phyloP scores from a whole-genome alignment of 2,329 filamentous ascomycete species.

The Fusarium proliferatum region DNA sequence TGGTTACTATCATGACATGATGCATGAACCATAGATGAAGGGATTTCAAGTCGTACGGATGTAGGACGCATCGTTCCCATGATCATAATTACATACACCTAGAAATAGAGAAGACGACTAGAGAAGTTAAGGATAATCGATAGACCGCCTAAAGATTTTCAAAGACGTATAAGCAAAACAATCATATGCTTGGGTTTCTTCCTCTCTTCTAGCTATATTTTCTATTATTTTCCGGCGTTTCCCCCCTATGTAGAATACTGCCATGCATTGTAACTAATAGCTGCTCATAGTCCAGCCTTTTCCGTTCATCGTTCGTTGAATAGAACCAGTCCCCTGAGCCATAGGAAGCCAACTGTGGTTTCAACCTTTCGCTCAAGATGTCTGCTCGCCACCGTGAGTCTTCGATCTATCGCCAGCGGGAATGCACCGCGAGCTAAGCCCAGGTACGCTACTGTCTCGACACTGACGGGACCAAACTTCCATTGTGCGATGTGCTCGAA shows the following conservation, averaged over 20 bases:
- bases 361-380: background rate
- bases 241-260: too few species aligned
- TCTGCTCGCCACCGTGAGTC: background rate
- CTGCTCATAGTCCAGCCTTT: too few species aligned
- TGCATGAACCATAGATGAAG: background rate
- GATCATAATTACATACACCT: background rate
- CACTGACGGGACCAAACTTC: background rate
- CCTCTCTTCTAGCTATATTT: background rate
- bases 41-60: background rate
- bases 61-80: background rate
- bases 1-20: background rate
- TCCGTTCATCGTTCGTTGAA: too few species aligned
- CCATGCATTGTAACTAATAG: too few species aligned
- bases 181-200: too few species aligned
- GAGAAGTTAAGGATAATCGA: too few species aligned
- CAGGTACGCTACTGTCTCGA: background rate
- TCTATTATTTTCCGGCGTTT: too few species aligned
- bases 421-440: background rate
- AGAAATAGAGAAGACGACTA: background rate
- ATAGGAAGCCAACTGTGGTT: background rate
- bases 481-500: background rate
- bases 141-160: background rate
- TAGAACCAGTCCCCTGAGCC: too few species aligned
- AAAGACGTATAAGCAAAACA: background rate
- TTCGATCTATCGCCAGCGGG: background rate